Evolutionary conservation across 306 rosid species (phyloP).

Genomic region (Chamaecrista fasciculata): DNA sequence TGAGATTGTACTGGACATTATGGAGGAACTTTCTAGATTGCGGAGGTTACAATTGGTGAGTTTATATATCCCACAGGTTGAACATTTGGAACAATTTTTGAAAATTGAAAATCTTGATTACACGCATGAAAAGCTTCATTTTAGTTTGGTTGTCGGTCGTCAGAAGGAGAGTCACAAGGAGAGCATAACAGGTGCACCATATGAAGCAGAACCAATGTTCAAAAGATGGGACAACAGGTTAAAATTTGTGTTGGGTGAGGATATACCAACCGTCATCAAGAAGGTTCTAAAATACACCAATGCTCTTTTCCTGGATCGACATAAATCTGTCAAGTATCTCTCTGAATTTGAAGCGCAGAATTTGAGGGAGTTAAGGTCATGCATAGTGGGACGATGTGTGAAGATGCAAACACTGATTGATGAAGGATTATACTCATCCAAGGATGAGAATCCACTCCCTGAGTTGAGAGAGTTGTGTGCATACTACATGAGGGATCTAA

Average conservation of each 20-base stretch:
- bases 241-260: neutral
- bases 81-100: neutral
- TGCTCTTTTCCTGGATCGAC: constrained; percentile 9
- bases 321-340: neutral
- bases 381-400: neutral
- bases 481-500: neutral
- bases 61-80: neutral
- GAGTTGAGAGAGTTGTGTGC: too few species aligned
- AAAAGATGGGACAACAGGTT: neutral
- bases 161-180: neutral
- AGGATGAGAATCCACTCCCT: neutral
- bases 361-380: too few species aligned
- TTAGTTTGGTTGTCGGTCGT: neutral
- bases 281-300: neutral
- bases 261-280: neutral
- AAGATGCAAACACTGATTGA: neutral
- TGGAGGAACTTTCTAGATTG: neutral
- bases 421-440: neutral
- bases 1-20: neutral
- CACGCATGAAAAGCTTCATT: too few species aligned
- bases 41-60: neutral
- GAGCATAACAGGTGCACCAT: constrained; percentile 1
- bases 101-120: too few species aligned
- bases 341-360: neutral
- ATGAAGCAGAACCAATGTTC: neutral